Evolutionary conservation across 1,284 basidiomycete species (phyloP), one percentile per base, ranked within the genome.

Genomic region (Trichosporon ovoides): DNA sequence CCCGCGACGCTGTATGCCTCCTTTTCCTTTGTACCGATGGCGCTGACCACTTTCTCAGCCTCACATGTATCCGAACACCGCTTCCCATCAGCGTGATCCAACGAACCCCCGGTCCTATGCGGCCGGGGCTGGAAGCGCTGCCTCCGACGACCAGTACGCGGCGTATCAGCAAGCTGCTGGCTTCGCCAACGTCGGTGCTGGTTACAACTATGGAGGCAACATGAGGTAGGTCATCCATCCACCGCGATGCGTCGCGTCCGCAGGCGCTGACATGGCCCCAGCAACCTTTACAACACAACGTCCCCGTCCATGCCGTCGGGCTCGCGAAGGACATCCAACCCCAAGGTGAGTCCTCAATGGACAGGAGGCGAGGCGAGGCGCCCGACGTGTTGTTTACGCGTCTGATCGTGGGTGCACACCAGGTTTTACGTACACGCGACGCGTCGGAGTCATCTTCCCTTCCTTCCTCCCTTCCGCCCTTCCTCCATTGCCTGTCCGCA

Each of bases 51-150:
- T 28, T 48, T 24, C 24, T 4, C 43, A 48, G 35, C 36, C 57
- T 46, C 58, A 64, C 61, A 68, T 69, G 67, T 68, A 68, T 52
- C 57, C 63, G 33, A 60, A 65, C 36, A 56, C 57, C 51, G 62
- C 46, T 31, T 52, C 56, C 33, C 62, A 64, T 31, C 72, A 70
- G 55, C 65, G 69, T 13, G 62, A 53, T 35, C 56, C 66, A 28
- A 66, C 70, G 24, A 74, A 70, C 53, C 70, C 70, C 20, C 61
- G 69, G 20, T 52, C 69, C 3, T 73, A 68, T 50, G 58, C 64
- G 40, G 55, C 62, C 7, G 37, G 54, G 20, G 55, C 62, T n/a
- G 55, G 53, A n/a, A 53, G 62, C 18, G 64, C 66, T 48, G 57
- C 33, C 64, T 62, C 51, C 38, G 66, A 71, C 16, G 60, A 66